A percentile compares a stretch with the other conserved stretches of the same genome.
These are phyloP conservation scores for Torulaspora quercuum DNA, from an alignment of 805 yeast genomes.

Conservation along the genomic window DNA sequence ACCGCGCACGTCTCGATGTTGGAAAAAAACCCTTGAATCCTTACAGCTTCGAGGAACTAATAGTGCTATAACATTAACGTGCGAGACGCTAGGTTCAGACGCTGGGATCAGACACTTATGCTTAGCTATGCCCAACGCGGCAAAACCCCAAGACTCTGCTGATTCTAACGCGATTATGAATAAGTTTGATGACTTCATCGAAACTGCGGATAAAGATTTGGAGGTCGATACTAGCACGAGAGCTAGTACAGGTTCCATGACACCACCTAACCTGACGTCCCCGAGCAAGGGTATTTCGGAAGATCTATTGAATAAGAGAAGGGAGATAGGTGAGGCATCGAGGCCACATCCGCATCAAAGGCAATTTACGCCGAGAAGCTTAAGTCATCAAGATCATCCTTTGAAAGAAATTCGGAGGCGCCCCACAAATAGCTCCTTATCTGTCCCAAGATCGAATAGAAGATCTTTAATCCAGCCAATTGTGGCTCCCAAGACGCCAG, in stretches of 20 bases:
- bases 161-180: no score
- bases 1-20: no score
- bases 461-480: conserved; percentile 32
- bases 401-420: conserved; percentile 11
- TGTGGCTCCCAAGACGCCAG: conserved; percentile 23
- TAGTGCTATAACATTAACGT: no score
- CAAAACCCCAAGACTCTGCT: no score
- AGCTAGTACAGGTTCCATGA: conserved; percentile 17
- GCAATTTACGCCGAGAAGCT: conserved; percentile 23
- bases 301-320: conserved; percentile 2
- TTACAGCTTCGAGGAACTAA: no score
- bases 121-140: no score
- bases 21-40: no score
- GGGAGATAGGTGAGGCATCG: conserved; percentile 2
- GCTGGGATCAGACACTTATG: no score
- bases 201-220: conserved; percentile 35
- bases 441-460: no score
- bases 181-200: conserved; percentile 39
- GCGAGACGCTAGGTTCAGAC: no score
- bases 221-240: conserved; percentile 39
- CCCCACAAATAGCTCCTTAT: neutral
- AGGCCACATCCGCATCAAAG: conserved; percentile 17
- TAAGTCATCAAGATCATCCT: conserved; percentile 22
- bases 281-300: conserved; percentile 5
- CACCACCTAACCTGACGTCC: conserved; percentile 10